Evolutionary conservation across 2,329 filamentous ascomycete genomes (phyloP).

Genomic region (Aureobasidium sp.): DNA sequence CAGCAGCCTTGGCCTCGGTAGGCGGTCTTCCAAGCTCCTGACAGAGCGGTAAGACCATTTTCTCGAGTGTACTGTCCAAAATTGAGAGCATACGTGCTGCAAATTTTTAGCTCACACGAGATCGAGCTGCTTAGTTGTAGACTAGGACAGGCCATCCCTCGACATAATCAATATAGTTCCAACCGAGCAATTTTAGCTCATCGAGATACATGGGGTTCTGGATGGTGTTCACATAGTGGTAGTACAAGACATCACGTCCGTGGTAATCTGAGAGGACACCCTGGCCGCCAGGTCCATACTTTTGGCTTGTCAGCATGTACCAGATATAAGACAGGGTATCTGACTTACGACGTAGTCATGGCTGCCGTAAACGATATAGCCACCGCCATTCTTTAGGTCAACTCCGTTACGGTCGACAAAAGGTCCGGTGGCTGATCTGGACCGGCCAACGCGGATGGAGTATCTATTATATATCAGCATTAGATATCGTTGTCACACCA

Average conservation of each 20-base stretch:
- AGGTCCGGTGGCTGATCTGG: slow-evolving; percentile 41
- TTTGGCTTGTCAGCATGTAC: neutral
- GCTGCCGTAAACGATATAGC: slow-evolving; percentile 53
- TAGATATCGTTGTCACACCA: no score
- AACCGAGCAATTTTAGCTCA: slow-evolving; percentile 13
- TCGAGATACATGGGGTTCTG: slow-evolving; percentile 11
- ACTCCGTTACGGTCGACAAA: slow-evolving; percentile 52
- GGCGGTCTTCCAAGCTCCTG: no score
- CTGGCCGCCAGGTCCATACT: slow-evolving; percentile 60
- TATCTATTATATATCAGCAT: slow-evolving; percentile 34
- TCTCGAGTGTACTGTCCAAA: neutral
- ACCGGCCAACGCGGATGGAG: slow-evolving; percentile 57
- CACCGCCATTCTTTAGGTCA: slow-evolving; percentile 50
- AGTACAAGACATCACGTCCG: slow-evolving; percentile 43
- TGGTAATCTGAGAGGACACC: slow-evolving; percentile 47
- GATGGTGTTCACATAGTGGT: slow-evolving; percentile 13
- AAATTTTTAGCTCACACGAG: neutral
- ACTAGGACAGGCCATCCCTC: slow-evolving; percentile 10
- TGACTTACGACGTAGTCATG: slow-evolving; percentile 43
- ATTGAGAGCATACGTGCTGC: neutral
- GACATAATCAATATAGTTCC: slow-evolving; percentile 15
- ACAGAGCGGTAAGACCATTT: neutral
- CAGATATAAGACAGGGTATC: neutral
- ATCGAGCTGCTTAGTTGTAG: neutral
- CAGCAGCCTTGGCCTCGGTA: no score